phyloP scores from a whole-genome alignment of 345 rosid genomes.

The Salix udensis region DNA sequence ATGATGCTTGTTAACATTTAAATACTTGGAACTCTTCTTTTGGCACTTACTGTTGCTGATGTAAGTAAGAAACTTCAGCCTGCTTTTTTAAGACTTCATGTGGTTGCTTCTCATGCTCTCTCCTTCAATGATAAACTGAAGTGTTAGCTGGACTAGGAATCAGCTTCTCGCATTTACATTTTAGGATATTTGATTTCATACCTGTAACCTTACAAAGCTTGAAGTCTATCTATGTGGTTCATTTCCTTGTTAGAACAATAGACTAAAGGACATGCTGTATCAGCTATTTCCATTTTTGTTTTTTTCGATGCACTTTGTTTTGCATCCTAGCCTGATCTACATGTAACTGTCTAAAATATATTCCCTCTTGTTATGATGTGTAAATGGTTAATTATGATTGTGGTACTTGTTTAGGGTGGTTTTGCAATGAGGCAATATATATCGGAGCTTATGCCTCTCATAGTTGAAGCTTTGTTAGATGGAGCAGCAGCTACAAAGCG shows the following conservation, averaged over 20 bases:
- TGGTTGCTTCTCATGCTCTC: background rate
- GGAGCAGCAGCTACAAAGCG: conserved; percentile 94
- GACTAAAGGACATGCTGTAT: background rate
- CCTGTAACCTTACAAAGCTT: background rate
- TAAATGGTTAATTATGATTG: background rate
- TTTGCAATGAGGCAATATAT: conserved; percentile 91
- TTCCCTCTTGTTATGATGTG: background rate
- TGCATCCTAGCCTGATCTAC: background rate
- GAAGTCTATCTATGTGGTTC: background rate
- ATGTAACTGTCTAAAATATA: background rate
- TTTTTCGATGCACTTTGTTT: background rate
- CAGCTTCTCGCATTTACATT: background rate
- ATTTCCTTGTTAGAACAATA: background rate
- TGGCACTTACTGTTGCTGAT: background rate
- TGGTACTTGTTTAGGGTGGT: conserved; percentile 70
- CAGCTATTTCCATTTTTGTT: background rate
- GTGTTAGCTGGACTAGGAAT: background rate
- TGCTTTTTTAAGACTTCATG: background rate
- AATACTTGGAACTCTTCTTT: background rate
- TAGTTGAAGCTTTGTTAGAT: conserved; percentile 95
- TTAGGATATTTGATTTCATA: background rate
- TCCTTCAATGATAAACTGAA: background rate
- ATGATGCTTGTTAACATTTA: background rate
- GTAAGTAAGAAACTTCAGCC: background rate
- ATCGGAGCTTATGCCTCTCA: conserved; percentile 90